Evolutionary conservation across 805 yeast species (phyloP).

Genomic region (Metschnikowia corniflorae): DNA sequence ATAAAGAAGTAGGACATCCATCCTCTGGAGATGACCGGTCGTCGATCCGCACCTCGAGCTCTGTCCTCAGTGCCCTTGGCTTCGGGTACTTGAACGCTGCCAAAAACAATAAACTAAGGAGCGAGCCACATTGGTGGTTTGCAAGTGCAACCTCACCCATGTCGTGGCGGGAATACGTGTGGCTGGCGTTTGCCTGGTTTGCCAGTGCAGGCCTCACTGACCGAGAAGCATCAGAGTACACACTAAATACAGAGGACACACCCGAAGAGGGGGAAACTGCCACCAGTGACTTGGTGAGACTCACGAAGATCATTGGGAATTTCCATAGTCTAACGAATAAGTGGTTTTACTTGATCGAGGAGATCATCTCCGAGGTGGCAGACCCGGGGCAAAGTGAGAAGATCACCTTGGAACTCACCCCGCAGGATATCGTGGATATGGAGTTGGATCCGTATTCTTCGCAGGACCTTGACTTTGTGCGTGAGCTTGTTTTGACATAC

Average conservation of each 20-base stretch:
- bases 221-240: conserved; percentile 15
- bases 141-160: conserved; percentile 42
- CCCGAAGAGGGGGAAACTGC: background rate
- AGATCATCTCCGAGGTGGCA: conserved; percentile 28
- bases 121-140: conserved; percentile 44
- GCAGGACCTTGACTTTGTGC: conserved; percentile 34
- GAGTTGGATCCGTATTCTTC: conserved; percentile 42
- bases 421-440: conserved; percentile 40
- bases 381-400: conserved; percentile 8
- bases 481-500: conserved; percentile 32
- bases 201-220: conserved; percentile 73
- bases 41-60: conserved; percentile 29
- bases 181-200: conserved; percentile 82
- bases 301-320: conserved; percentile 31
- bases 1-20: conserved; percentile 1
- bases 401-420: conserved; percentile 31
- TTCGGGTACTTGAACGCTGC: conserved; percentile 9
- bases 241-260: conserved; percentile 6
- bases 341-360: conserved; percentile 35
- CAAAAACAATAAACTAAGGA: conserved; percentile 6
- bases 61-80: conserved; percentile 18
- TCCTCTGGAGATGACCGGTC: conserved; percentile 24
- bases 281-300: conserved; percentile 10
- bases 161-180: conserved; percentile 55
- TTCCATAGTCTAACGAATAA: conserved; percentile 40